A percentile compares a stretch with the other conserved stretches of the same genome.
Conservation (phyloP, 129 eudicot species). For the Centaurea solstitialis region DNA sequence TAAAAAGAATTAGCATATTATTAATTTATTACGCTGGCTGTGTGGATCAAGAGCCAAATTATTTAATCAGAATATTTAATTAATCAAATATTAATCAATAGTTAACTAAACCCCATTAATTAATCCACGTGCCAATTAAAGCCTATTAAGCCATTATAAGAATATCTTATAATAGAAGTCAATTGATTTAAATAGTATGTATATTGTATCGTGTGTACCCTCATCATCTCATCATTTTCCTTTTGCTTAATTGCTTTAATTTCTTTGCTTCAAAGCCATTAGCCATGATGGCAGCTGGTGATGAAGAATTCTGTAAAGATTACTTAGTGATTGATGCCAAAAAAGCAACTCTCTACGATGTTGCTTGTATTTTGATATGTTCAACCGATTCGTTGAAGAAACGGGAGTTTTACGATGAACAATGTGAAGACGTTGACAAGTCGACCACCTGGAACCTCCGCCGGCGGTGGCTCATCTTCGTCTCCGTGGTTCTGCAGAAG, state of each 20-base stretch:
- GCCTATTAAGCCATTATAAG: neutral
- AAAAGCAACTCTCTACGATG: constrained; percentile 50
- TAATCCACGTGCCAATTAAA: neutral
- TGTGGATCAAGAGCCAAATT: neutral
- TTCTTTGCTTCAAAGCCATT: constrained; percentile 49
- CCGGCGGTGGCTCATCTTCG: constrained; percentile 54
- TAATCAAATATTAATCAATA: no score
- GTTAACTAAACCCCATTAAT: neutral
- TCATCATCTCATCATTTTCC: neutral
- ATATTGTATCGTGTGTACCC: neutral
- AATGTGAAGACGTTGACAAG: constrained; percentile 1
- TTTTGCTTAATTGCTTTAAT: constrained; percentile 3
- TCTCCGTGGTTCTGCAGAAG: constrained; percentile 54
- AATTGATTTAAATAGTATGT: neutral
- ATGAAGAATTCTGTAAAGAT: constrained; percentile 40
- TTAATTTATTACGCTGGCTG: neutral
- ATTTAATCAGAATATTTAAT: neutral
- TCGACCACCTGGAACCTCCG: constrained; percentile 1
- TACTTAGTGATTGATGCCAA: constrained; percentile 54
- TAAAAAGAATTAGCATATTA: neutral
- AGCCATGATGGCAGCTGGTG: constrained; percentile 42
- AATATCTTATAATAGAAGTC: constrained; percentile 10
- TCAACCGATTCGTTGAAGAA: constrained; percentile 28
- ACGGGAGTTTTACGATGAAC: constrained; percentile 30
- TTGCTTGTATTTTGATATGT: constrained; percentile 36